phyloP scores from a whole-genome alignment of 148 eudicot species.

The Pouteria glomerata region DNA sequence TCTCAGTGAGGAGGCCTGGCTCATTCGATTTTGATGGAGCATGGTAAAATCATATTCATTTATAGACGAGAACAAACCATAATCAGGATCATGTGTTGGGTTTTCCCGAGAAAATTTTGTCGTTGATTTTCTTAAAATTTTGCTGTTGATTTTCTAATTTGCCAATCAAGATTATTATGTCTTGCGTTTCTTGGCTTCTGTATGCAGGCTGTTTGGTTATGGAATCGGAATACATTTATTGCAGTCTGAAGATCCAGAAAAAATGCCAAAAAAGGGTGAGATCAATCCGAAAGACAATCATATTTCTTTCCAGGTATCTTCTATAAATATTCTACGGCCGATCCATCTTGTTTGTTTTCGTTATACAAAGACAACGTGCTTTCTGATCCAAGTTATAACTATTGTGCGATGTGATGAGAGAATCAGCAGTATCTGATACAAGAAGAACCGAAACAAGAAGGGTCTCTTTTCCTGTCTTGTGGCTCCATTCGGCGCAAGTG shows the following conservation, averaged over 20 bases:
- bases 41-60: conserved; percentile 50
- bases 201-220: conserved; percentile 70
- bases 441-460: too few species aligned
- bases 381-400: too few species aligned
- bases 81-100: neutral
- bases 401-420: too few species aligned
- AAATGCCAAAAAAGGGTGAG: conserved; percentile 50
- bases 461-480: too few species aligned
- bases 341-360: too few species aligned
- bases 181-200: neutral
- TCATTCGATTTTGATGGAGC: conserved; percentile 79
- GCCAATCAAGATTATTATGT: neutral
- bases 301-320: conserved; percentile 82
- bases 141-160: neutral
- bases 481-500: too few species aligned
- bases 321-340: too few species aligned
- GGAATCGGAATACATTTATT: conserved; percentile 78
- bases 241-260: conserved; percentile 66
- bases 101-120: neutral
- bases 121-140: too few species aligned
- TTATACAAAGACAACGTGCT: too few species aligned
- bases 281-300: conserved; percentile 83
- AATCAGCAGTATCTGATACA: too few species aligned
- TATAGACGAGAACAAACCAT: too few species aligned
- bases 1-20: conserved; percentile 65